Conservation (phyloP, 2,329 filamentous ascomycete species). For the Didymella glomerata region DNA sequence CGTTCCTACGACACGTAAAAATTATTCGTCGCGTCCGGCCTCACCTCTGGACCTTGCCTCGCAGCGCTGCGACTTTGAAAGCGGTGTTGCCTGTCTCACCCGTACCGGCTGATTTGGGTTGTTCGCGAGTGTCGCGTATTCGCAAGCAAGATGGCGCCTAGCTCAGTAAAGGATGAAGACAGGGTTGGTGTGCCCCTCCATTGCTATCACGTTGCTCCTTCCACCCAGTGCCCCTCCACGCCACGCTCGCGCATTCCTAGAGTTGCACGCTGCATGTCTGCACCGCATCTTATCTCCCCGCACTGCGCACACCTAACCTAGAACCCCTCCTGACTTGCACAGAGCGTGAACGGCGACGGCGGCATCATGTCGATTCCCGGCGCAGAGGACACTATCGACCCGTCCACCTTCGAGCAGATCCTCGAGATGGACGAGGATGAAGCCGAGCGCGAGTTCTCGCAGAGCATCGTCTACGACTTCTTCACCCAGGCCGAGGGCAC, state of each 20-base stretch:
- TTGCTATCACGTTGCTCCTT: constrained; percentile 24
- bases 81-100: constrained; percentile 29
- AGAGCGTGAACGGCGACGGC: constrained; percentile 38
- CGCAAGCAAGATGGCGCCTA: constrained; percentile 45
- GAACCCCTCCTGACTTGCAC: constrained; percentile 23
- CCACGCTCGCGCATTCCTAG: constrained; percentile 19
- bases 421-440: constrained; percentile 97
- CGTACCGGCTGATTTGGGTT: constrained; percentile 21
- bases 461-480: constrained; percentile 87
- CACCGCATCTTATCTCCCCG: background rate
- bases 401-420: constrained; percentile 87
- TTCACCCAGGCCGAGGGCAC: constrained; percentile 90
- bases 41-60: constrained; percentile 20
- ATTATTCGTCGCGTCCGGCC: constrained; percentile 30
- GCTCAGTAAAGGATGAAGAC: constrained; percentile 42
- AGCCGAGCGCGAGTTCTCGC: constrained; percentile 85
- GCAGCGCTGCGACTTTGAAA: constrained; percentile 31
- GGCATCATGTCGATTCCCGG: constrained; percentile 61
- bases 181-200: constrained; percentile 49
- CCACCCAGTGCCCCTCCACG: constrained; percentile 25
- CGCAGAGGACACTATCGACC: constrained; percentile 80
- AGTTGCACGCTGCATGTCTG: constrained; percentile 3
- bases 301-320: constrained; percentile 8
- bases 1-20: constrained; percentile 31
- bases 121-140: constrained; percentile 26